Base-by-base conservation (phyloP, 257 asterid genomes). In the Penstemon davidsonii region DNA sequence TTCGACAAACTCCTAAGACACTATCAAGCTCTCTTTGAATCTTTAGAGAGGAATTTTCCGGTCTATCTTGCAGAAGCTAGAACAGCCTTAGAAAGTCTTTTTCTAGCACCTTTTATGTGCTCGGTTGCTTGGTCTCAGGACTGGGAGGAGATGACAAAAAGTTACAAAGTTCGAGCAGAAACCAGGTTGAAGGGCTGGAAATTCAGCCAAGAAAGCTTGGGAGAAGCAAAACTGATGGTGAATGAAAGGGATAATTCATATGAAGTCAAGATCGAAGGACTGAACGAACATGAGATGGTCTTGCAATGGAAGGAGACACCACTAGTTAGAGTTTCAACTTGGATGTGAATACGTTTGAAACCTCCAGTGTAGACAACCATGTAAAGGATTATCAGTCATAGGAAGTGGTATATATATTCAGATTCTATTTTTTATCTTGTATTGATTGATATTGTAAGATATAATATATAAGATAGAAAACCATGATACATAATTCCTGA, bases 41-140 rank as follows among this genome's bases (percentile, higher is more conserved):
- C 93, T 4, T 46, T 91, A 76, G 93, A 88, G 76, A 67, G 57
- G 67, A 84, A 75, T 50, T 84, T 86, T 73, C 97, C 95, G 0
- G 72, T n/a, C 40, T 70, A 81, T 70, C 84, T 88, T 18, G 75
- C 75, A 8, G 95, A 85, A 66, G 97, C 96, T 37, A 85, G 96
- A 75, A 73, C 79, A 5, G 80, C 91, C 2, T 64, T 88, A 79
- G 95, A 88, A 62, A 79, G 75, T 19, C 84, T 85, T 5, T 91
- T 86, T 18, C 39, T 91, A 44, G 80, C 83, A 13, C 87, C 97
- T 7, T 66, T 70, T 4, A 60, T 88, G 75, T 76, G 82, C 62
- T 82, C 88, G 3, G 42, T 9, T 44, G 68, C 75, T 56, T 88
- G 95, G 96, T 60, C 65, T 11, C 79, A 55, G 36, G 81, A 82